Percentiles rank a stretch among this genome's conserved stretches.
Evolutionary conservation across 768 basidiomycete genomes (phyloP).

Genomic region (Chalciporus pseudorubinellus): DNA sequence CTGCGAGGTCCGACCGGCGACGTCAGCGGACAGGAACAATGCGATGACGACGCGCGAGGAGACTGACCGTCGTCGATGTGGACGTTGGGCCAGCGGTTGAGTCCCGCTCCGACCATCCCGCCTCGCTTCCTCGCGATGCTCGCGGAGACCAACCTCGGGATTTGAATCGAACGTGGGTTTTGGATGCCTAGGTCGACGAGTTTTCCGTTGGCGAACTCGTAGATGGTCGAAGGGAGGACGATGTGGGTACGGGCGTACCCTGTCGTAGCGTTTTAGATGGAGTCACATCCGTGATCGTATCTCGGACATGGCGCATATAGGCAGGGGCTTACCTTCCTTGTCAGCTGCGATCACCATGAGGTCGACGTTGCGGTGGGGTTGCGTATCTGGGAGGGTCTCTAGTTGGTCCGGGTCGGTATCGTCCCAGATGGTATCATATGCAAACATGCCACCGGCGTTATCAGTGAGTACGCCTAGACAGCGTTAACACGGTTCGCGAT

Average conservation of each 20-base stretch:
- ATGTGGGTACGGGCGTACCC: conserved; percentile 37
- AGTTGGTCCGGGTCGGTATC: conserved; percentile 48
- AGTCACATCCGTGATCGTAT: too few species aligned
- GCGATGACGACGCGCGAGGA: too few species aligned
- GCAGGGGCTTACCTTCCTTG: conserved; percentile 38
- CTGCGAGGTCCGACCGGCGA: too few species aligned
- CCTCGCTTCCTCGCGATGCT: conserved; percentile 49
- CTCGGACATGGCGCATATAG: too few species aligned
- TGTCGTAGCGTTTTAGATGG: too few species aligned
- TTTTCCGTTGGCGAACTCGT: conserved; percentile 47
- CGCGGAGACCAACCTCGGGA: conserved; percentile 47
- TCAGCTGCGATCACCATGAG: conserved; percentile 46
- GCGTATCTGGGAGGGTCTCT: conserved; percentile 42
- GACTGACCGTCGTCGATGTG: conserved; percentile 48
- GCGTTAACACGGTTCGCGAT: too few species aligned
- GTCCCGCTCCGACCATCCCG: conserved; percentile 58
- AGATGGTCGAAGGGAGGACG: conserved; percentile 57
- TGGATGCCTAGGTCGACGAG: conserved; percentile 45
- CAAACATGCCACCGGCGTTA: conserved; percentile 40
- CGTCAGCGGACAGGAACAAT: too few species aligned
- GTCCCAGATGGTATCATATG: conserved; percentile 42
- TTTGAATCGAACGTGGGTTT: conserved; percentile 53
- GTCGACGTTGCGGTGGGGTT: conserved; percentile 53
- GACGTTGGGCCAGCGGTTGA: conserved; percentile 61
- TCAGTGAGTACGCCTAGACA: conserved; percentile 43